phyloP scores from a whole-genome alignment of 257 asterid genomes.

The Verbena officinalis region DNA sequence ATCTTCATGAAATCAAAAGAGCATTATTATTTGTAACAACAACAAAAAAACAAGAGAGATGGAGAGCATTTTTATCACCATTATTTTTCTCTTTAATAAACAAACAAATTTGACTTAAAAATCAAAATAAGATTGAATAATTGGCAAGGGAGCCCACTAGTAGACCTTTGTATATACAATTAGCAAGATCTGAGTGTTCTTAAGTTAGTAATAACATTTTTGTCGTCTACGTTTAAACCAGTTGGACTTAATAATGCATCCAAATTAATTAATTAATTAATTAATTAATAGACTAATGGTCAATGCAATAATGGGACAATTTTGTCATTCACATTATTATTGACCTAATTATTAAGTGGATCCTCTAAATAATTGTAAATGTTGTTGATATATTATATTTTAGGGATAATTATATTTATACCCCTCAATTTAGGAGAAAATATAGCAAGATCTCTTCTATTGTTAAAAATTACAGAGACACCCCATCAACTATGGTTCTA shows the following conservation, averaged over 20 bases:
- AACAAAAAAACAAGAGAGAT: background rate
- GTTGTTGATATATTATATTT: background rate
- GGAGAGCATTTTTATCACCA: too few species aligned
- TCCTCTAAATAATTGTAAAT: background rate
- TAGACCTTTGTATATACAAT: background rate
- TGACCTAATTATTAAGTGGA: constrained; percentile 35
- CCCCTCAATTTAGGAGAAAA: too few species aligned
- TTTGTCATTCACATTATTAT: constrained; percentile 28
- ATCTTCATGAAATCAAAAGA: background rate
- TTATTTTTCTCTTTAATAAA: background rate
- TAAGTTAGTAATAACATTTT: constrained; percentile 28
- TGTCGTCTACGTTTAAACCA: constrained; percentile 35
- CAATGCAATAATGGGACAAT: constrained; percentile 22
- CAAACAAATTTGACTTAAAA: too few species aligned
- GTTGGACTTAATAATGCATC: constrained; percentile 24
- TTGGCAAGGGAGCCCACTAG: too few species aligned
- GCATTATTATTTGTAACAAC: background rate
- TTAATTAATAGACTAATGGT: constrained; percentile 11
- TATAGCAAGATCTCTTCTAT: too few species aligned
- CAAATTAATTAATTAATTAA: background rate
- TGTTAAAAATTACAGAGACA: too few species aligned
- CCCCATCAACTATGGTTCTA: too few species aligned
- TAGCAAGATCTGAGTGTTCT: constrained; percentile 24
- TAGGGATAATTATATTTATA: too few species aligned
- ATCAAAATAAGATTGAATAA: background rate